Evolutionary conservation across 805 yeast species (phyloP).

Genomic region (Hanseniaspora lindneri): DNA sequence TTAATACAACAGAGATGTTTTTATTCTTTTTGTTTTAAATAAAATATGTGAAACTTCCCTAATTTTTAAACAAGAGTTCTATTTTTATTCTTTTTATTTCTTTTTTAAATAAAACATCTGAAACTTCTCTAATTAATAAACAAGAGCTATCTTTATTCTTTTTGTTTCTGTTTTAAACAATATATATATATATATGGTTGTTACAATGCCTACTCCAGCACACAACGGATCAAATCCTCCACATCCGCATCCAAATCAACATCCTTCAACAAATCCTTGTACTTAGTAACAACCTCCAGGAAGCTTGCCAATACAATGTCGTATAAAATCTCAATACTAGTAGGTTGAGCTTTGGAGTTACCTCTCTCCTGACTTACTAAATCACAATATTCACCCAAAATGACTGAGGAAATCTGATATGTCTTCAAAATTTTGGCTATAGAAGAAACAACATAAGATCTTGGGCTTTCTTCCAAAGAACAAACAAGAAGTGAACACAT

Average conservation of each 20-base stretch:
- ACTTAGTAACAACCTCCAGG: conserved; percentile 51
- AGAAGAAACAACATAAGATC: conserved; percentile 40
- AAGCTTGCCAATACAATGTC: conserved; percentile 55
- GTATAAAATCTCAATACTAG: conserved; percentile 44
- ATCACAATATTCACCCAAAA: conserved; percentile 38
- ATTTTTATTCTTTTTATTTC: not conserved
- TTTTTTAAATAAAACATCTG: not conserved
- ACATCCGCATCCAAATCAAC: conserved; percentile 52
- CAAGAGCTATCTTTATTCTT: not conserved
- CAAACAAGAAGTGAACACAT: conserved; percentile 40
- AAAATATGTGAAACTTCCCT: no score
- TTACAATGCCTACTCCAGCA: conserved; percentile 36
- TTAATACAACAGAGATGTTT: no score
- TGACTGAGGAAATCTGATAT: conserved; percentile 48
- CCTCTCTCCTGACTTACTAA: conserved; percentile 20
- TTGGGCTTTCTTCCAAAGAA: conserved; percentile 54
- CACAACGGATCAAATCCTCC: conserved; percentile 59
- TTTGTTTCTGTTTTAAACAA: not conserved
- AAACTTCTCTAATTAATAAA: no score
- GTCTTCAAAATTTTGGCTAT: conserved; percentile 49
- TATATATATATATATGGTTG: not conserved
- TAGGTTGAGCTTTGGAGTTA: conserved; percentile 24
- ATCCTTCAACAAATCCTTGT: conserved; percentile 53
- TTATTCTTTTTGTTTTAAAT: no score
- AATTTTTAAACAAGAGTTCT: not conserved